Conservation (phyloP, 352 stramenopile genomes). For the Phytopythium cucurbitacearum region DNA sequence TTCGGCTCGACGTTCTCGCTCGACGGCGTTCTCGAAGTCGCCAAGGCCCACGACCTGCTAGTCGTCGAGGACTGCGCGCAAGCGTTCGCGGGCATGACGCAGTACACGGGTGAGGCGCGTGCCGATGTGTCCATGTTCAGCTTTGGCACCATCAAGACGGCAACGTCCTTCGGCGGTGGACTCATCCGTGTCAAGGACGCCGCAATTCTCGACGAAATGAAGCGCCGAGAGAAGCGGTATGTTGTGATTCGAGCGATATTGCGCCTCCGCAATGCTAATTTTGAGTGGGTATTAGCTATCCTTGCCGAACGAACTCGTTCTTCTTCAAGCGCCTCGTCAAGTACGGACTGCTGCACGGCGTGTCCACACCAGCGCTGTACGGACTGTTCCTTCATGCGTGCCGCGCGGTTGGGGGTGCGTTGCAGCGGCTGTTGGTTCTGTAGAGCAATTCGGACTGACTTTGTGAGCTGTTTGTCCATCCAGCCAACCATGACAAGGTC, state of each 20-base stretch:
- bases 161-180: conserved; percentile 72
- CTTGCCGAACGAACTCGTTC: conserved; percentile 54
- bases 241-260: not conserved
- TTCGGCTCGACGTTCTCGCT: conserved; percentile 69
- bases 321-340: conserved; percentile 79
- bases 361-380: conserved; percentile 68
- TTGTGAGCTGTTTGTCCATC: not conserved
- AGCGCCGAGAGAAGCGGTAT: conserved; percentile 53
- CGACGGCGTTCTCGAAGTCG: conserved; percentile 45
- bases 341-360: conserved; percentile 64
- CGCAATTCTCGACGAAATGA: conserved; percentile 59
- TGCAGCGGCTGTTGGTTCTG: not conserved
- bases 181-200: conserved; percentile 60
- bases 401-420: conserved; percentile 44
- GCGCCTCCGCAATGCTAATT: not conserved
- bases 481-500: conserved; percentile 73
- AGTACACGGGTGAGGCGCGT: conserved; percentile 57
- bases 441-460: not conserved
- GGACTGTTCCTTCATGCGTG: conserved; percentile 71
- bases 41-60: conserved; percentile 43
- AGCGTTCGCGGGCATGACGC: conserved; percentile 50
- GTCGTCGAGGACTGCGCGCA: conserved; percentile 82
- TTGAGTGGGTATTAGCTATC: conserved; percentile 28
- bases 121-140: conserved; percentile 84
- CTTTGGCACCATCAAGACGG: conserved; percentile 86